Conservation (phyloP, 176 grass and related monocot genomes). For the bread wheat (Triticum aestivum) region DNA sequence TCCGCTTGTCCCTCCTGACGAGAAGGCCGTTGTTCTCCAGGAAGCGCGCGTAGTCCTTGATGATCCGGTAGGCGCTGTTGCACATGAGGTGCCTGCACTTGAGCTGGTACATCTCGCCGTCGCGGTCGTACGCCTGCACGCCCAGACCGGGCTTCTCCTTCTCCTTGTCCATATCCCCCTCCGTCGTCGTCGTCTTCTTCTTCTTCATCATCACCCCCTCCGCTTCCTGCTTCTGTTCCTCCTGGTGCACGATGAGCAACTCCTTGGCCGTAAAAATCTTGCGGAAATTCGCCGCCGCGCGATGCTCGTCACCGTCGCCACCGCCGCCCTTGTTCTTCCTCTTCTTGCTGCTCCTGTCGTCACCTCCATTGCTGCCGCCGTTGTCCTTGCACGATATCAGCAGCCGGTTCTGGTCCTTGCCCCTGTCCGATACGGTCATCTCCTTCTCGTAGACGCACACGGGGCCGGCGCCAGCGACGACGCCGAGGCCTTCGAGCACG, state of each 20-base stretch:
- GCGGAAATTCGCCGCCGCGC: neutral
- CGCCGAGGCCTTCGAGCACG: neutral
- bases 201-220: neutral
- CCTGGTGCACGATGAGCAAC: neutral
- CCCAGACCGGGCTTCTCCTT: neutral
- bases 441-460: neutral
- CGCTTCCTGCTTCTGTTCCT: neutral
- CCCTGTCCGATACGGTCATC: neutral
- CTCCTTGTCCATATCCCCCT: neutral
- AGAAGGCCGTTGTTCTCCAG: neutral
- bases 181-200: neutral
- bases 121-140: neutral
- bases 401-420: neutral
- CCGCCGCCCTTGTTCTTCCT: neutral
- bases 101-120: neutral
- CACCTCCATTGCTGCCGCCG: no score
- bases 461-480: neutral
- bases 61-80: neutral
- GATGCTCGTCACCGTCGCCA: neutral
- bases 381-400: neutral
- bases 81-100: neutral
- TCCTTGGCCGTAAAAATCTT: neutral
- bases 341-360: neutral
- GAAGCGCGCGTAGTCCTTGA: accelerated
- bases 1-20: no score